A percentile compares a stretch with the other conserved stretches of the same genome.
Evolutionary conservation across 2,329 filamentous ascomycete species (phyloP).

Genomic region (Laburnicola sp.): DNA sequence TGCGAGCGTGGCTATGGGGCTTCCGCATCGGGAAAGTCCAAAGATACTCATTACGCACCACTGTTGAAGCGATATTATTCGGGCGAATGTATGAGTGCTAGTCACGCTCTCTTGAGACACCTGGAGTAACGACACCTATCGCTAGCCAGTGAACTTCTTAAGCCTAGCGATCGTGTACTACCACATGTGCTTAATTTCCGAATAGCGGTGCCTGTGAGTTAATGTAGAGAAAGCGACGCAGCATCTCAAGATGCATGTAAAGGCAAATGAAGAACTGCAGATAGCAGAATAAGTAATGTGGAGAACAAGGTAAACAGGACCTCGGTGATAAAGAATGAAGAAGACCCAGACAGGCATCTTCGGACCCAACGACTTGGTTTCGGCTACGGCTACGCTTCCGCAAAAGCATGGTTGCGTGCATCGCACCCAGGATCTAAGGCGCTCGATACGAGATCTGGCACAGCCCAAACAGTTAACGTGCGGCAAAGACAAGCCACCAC

Average conservation of each 20-base stretch:
- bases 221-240: not conserved
- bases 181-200: not conserved
- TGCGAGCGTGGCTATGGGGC: not conserved
- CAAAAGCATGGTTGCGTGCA: conserved; percentile 32
- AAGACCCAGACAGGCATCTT: conserved; percentile 12
- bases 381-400: conserved; percentile 32
- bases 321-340: conserved; percentile 3
- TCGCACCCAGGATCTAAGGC: not conserved
- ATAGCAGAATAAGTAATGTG: not conserved
- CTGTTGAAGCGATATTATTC: conserved; percentile 1
- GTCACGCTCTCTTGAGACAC: conserved; percentile 2
- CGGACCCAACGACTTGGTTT: conserved; percentile 20
- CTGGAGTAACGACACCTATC: conserved; percentile 1
- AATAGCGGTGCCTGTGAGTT: not conserved
- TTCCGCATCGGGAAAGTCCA: not conserved
- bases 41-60: not conserved
- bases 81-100: not conserved
- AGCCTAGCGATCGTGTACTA: not conserved
- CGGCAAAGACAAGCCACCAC: not conserved
- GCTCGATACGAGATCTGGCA: conserved; percentile 5
- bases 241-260: conserved; percentile 1
- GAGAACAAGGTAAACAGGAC: not conserved
- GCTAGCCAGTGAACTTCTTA: conserved; percentile 1
- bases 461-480: conserved; percentile 4
- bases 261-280: conserved; percentile 6